phyloP scores from a whole-genome alignment of 2,329 filamentous ascomycete species.

The Lachnellula willkommii region DNA sequence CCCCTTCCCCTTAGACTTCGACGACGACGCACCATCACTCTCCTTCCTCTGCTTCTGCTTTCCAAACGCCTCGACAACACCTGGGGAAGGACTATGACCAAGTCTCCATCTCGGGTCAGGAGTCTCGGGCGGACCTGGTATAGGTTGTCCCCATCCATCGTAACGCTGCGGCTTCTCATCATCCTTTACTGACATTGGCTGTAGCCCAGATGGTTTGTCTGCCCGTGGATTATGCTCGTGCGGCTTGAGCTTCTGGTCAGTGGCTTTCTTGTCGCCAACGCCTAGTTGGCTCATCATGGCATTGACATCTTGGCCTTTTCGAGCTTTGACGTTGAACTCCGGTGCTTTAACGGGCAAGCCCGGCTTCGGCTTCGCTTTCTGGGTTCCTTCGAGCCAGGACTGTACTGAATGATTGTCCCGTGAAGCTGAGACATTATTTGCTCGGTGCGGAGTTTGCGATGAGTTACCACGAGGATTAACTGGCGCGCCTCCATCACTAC shows the following conservation, averaged over 20 bases:
- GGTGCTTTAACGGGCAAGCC: not conserved
- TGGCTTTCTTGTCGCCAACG: not conserved
- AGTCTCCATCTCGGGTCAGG: not conserved
- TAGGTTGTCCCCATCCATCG: not conserved
- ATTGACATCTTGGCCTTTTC: not conserved
- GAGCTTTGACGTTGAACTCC: not conserved
- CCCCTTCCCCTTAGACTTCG: not conserved
- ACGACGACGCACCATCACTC: not conserved
- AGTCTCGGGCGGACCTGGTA: not conserved
- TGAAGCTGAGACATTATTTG: not conserved
- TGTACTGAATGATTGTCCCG: not conserved
- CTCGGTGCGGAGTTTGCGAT: not conserved
- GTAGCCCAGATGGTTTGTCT: not conserved
- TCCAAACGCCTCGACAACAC: not conserved
- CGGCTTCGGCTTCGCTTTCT: not conserved
- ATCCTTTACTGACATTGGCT: not conserved
- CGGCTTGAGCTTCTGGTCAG: not conserved
- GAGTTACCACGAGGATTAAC: not conserved
- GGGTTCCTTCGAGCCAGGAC: not conserved
- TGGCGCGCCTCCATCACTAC: slow-evolving; percentile 22
- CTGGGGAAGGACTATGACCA: not conserved
- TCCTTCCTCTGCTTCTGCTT: not conserved
- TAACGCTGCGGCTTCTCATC: not conserved
- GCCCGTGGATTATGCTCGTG: not conserved
- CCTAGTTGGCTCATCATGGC: not conserved